Conservation (phyloP, 352 stramenopile species). For the Phytophthora palmivora region DNA sequence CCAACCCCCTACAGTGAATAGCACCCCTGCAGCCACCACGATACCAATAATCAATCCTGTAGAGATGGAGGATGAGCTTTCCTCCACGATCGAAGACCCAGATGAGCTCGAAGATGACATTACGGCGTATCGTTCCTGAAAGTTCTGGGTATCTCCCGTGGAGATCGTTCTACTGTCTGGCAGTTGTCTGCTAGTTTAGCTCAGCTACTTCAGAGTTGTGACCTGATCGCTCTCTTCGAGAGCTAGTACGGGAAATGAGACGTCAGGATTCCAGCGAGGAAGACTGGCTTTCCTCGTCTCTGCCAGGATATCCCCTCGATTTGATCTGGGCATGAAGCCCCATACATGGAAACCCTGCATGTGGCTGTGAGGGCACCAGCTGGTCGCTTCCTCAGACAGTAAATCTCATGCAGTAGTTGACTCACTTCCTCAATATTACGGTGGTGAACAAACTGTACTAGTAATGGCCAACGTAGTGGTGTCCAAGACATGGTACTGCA, state of each 20-base stretch:
- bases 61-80: constrained; percentile 16
- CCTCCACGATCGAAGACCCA: background rate
- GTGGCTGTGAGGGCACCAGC: constrained; percentile 5
- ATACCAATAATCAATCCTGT: constrained; percentile 25
- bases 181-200: background rate
- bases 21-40: constrained; percentile 10
- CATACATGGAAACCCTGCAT: constrained; percentile 4
- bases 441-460: too few species aligned
- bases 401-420: too few species aligned
- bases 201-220: background rate
- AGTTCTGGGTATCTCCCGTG: constrained; percentile 1
- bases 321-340: constrained; percentile 6
- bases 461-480: too few species aligned
- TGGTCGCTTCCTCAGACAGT: constrained; percentile 5
- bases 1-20: constrained; percentile 28
- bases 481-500: too few species aligned
- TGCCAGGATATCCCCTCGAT: constrained; percentile 19
- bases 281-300: constrained; percentile 23
- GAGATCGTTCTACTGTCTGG: constrained; percentile 8
- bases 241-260: constrained; percentile 22
- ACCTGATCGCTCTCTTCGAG: background rate
- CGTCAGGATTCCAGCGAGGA: constrained; percentile 8
- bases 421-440: too few species aligned
- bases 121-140: background rate
- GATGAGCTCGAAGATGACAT: constrained; percentile 23